Base-by-base conservation (phyloP, 2,329 filamentous ascomycete genomes). In the Fusarium coicis region DNA sequence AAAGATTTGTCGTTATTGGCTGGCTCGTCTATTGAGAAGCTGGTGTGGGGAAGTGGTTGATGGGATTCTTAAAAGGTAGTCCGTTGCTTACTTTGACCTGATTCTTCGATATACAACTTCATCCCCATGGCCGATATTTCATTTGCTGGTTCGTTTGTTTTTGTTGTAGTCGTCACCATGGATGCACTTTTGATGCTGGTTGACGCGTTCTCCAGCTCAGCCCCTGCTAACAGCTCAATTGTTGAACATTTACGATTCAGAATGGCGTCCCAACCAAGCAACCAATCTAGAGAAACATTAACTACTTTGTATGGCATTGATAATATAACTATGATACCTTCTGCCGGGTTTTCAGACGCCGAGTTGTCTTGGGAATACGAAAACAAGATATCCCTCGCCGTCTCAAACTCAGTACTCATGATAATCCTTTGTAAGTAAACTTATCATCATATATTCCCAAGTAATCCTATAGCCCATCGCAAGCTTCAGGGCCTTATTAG, bases 21-120 rank as follows among this genome's bases (percentile, higher is more conserved):
- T 36, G 47, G 37, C 19, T 68, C 65, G 65, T 40, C 63, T 49
- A 63, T 55, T 68, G 23, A 39, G 23, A 63, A 52, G 37, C 32
- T 39, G 26, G 34, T 32, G 63, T 68, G 65, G 63, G 36, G 63
- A 5, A 42, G 18, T 34, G 7, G 15, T 7, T 4, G 42, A 39
- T 40, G 30, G 5, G 3, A 32, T 65, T 37, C 54, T 34, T 62
- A 11, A 32, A 54, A 49, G 42, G 49, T 50, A 46, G 26, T 23
- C 61, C 50, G 50, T 39, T 68, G 65, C 64, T 68, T 30, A 68
- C 55, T 43, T n/a, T n/a, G 7, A 40, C 37, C 28, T 36, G n/a
- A 18, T 52, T 18, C 43, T 30, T n/a, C 30, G 26, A 49, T 34
- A 34, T 28, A 18, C 15, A 16, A 36, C 42, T 21, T 54, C 15